Base-by-base conservation (phyloP, 2,329 filamentous ascomycete species). In the Aspergillus oerlinghausenensis region DNA sequence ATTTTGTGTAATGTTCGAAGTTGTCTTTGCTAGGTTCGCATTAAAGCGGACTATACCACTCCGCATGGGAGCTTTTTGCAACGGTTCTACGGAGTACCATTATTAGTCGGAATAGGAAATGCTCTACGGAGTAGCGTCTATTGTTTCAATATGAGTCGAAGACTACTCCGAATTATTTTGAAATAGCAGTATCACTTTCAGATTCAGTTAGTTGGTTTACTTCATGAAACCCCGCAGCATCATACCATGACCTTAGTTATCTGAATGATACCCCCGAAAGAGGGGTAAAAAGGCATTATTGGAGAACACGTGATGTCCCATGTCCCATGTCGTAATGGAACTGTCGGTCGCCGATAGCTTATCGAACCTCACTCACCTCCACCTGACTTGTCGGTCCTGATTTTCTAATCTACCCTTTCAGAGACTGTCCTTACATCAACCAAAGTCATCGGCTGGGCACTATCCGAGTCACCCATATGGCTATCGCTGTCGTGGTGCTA, bases 391-490 rank as follows among this genome's bases (percentile, higher is more conserved):
- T 21, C 10, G 43, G 10, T 47, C 19, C 11, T 29, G 26, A 21
- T 35, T 40, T 19, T 51, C 17, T 14, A 19, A 9, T 17, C 14
- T 40, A 4, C 11, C 9, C 9, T 23, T 29, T 51, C 10, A 17
- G 8, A 17, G 28, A n/a, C 29, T 19, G 4, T 17, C 35, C 14
- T 17, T 17, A 38, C 5, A 17, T 38, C 32, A 14, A 14, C 32
- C 32, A 38, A 38, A 38, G 14, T 38, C 32, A 38, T 38, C 32
- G 32, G n/a, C 47, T 17, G 47, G 17, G 23, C n/a, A 3, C 11
- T 25, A 48, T 19, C 47, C 25, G 32, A 38, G 19, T 28, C 49
- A 32, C 59, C 63, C 56, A 43, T 63, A 70, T 72, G 69, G 64
- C 65, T 63, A 56, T 65, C 55, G 45, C 59, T 52, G 52, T 50